Evolutionary conservation across 2,329 filamentous ascomycete species (phyloP), one percentile per base, ranked within the genome.

Genomic region (Neurospora sp.): DNA sequence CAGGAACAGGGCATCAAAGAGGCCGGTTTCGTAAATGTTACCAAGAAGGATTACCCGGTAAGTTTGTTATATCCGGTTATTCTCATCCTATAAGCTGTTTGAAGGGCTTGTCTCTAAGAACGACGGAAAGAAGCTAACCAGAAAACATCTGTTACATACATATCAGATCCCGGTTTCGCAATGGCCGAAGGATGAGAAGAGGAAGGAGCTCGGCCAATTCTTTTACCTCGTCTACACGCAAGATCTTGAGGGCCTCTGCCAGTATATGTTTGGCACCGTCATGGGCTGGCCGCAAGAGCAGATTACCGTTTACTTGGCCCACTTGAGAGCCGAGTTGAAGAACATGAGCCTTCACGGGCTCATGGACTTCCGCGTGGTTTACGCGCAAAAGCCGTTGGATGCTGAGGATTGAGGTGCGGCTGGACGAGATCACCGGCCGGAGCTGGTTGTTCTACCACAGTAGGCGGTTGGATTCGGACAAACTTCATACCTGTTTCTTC

Each of bases 201-300:
- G 40, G 7, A 71, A 70, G 28, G 68, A 71, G 17, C n/a, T 73
- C 17, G 73, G 70, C 1, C 23, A n/a, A n/a, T 42, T 42, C 40
- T 42, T 66, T 17, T 70, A 68, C 9, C 10, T 23, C 42, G 42
- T 23, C n/a, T 46, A 11, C 4, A 23, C 42, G n/a, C n/a, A 10
- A 19, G 42, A 46, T 23, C 42, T 46, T 11, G 42, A 46, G 42
- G 42, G 42, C n/a, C 17, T 46, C n/a, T 46, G 42, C 42, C 42
- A 46, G n/a, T 46, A 46, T 23, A 46, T 46, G 17, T 46, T 46
- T 23, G n/a, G 42, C n/a, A 46, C 17, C 42, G 69, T 70, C 15
- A 72, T 74, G 42, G 73, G 70, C 66, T 76, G 74, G 75, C 36
- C 68, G 13, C 70, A 69, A 52, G 70, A 73, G 19, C 70, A 74